Base-by-base conservation (phyloP, 225 moss, liverwort and hornwort species). In the Climacium dendroides region DNA sequence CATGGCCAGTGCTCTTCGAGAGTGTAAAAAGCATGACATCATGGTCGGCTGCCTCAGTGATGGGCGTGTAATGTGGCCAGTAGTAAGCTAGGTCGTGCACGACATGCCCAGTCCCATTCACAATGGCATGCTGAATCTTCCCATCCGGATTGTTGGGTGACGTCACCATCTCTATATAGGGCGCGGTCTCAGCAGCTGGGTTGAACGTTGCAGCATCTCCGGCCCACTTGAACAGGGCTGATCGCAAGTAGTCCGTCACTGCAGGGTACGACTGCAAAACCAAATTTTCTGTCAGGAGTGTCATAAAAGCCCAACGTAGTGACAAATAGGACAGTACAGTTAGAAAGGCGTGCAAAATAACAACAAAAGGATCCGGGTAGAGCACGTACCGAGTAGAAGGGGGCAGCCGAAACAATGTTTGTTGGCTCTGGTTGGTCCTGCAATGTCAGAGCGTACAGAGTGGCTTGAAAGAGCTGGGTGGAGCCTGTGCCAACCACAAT, bases 41-140 rank as follows among this genome's bases (percentile, higher is more conserved):
- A 29, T 95, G 91, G 78, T 96, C 94, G 47, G 94, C 95, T 65
- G 96, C 91, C 71, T 85, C 92, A 6, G 93, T 92, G 71, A 98
- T 96, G 83, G 98, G 95, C 32, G 95, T 95, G 87, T 94, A 97
- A 86, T 98, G 97, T 28, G 98, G 98, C 98, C 98, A 98, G 86
- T 95, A 98, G 79, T 98, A 98, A 48, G 97, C 98, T n/a, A 97
- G 91, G 89, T 98, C 98, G 90, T 97, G 93, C 17, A 98, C 95
- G 26, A 95, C 87, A 63, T 90, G 90, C 43, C 98, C 98, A 7
- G 93, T 91, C 30, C 98, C 97, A 41, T 93, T 94, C 83, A 98
- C 94, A 25, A 95, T 84, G 48, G 95, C 93, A 67, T 89, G 88
- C 67, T 95, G 95, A 74, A 95, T 90, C 90, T 90, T 96, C 22